Evolutionary conservation across 2,329 filamentous ascomycete species (phyloP), one percentile per base, ranked within the genome.

Genomic region (Fusarium odoratissimum): DNA sequence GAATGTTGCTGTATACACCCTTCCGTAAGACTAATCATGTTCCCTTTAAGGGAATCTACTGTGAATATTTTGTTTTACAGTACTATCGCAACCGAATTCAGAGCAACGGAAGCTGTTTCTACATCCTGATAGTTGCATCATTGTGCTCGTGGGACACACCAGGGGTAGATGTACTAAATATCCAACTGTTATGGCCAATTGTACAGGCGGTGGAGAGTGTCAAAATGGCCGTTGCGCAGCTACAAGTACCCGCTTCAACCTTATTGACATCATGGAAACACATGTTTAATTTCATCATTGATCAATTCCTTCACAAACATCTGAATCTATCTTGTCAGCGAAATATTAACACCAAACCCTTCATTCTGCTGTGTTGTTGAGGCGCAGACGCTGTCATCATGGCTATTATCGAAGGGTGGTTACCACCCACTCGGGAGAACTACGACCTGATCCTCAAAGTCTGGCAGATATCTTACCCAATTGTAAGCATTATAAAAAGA

Each of bases 361-460:
- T 23, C 2, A 11, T 35, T 16, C 17, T 51, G 42, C 40, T 56
- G 49, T n/a, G 45, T 44, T 40, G 44, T 63, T 42, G 46, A 62
- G 28, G n/a, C 31, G 17, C 41, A 52, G 30, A 44, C 25, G 21
- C 21, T 45, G 62, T 57, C 64, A 75, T 57, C 62, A 87, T 88
- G 84, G 82, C 86, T 16, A 77, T 89, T 54, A 76, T 90, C 40
- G 79, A 87, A 72, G 84, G 83, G 65, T 90, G 88, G 87, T 80
- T 90, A 69, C 90, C 90, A 21, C 87, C 89, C 2, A 88, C 85
- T 63, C 84, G 84, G 73, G 86, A 89, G 74, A 86, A 90, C 79
- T 92, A 89, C 79, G 83, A 90, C 59, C 74, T 83, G 33, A 79
- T 90, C 14, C 79, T 90, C 40, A 84, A 79, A 33, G 73, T 85